A percentile compares a stretch with the other conserved stretches of the same genome.
Evolutionary conservation across 2,329 filamentous ascomycete genomes (phyloP).

Genomic region (Fusarium xylarioides): DNA sequence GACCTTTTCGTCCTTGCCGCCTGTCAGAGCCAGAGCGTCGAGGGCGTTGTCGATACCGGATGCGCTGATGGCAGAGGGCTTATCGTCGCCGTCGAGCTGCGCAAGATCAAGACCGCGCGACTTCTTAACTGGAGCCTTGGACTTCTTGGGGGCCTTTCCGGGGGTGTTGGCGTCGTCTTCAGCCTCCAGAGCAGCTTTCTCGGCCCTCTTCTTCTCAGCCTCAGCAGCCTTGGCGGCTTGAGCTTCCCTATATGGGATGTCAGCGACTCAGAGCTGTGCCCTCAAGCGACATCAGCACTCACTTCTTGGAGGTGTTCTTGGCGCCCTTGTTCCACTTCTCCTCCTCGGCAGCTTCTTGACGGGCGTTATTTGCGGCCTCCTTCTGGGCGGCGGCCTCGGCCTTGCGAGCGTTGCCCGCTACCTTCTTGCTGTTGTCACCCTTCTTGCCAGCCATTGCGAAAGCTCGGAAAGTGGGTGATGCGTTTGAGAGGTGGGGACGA

Average conservation of each 20-base stretch:
- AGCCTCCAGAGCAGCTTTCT: constrained; percentile 82
- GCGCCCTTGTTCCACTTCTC: constrained; percentile 85
- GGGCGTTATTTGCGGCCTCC: constrained; percentile 73
- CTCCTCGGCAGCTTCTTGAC: constrained; percentile 73
- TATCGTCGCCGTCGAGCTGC: constrained; percentile 73
- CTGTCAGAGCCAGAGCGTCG: constrained; percentile 78
- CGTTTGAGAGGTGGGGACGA: constrained; percentile 11
- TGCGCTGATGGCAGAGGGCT: constrained; percentile 74
- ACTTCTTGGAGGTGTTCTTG: constrained; percentile 91
- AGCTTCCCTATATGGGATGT: constrained; percentile 45
- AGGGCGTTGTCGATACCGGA: constrained; percentile 93
- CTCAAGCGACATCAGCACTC: constrained; percentile 47
- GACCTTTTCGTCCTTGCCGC: constrained; percentile 70
- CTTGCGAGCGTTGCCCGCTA: constrained; percentile 88
- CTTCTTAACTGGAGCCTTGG: constrained; percentile 75
- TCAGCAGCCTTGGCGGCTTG: constrained; percentile 76
- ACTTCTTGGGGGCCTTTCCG: constrained; percentile 71
- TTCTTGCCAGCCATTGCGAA: constrained; percentile 76
- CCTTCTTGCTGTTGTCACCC: constrained; percentile 88
- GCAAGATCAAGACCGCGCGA: constrained; percentile 77
- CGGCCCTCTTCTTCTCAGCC: constrained; percentile 90
- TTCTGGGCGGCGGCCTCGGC: constrained; percentile 87
- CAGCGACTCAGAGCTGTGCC: constrained; percentile 1
- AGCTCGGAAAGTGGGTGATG: constrained; percentile 19
- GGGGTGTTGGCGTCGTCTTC: constrained; percentile 79